phyloP scores from a whole-genome alignment of 306 rosid species.

The Quercus alba region DNA sequence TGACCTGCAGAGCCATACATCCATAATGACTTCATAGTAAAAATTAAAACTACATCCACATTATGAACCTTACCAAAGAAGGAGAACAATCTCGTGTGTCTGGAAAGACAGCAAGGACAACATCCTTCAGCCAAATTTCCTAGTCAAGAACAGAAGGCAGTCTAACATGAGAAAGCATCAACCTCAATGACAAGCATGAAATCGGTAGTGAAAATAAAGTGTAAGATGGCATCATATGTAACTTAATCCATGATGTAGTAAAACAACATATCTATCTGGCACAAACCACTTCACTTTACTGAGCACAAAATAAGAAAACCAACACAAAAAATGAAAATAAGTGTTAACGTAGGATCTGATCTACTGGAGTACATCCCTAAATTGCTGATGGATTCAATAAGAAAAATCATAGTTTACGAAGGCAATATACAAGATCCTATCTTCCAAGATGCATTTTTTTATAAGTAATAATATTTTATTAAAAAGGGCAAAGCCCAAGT shows the following conservation, averaged over 20 bases:
- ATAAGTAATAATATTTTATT: too few species aligned
- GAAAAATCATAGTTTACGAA: background rate
- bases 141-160: slow-evolving; percentile 56
- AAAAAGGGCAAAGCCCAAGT: too few species aligned
- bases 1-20: slow-evolving; percentile 55
- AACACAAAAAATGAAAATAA: background rate
- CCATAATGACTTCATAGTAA: slow-evolving; percentile 14
- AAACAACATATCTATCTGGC: background rate
- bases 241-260: background rate
- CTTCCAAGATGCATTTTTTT: background rate
- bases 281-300: background rate
- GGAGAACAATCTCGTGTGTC: slow-evolving; percentile 79
- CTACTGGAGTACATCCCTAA: background rate
- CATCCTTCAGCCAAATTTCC: slow-evolving; percentile 95
- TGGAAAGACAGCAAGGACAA: slow-evolving; percentile 65
- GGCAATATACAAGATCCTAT: background rate
- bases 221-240: slow-evolving; percentile 17
- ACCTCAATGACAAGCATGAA: slow-evolving; percentile 33
- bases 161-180: slow-evolving; percentile 42
- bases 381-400: slow-evolving; percentile 1
- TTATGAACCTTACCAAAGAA: slow-evolving; percentile 68
- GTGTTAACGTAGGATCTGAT: background rate
- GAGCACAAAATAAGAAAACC: background rate
- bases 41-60: slow-evolving; percentile 21
- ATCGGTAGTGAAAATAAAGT: background rate